Percentiles rank a stretch among this genome's conserved stretches.
These are phyloP conservation scores for Geosmithia putterillii DNA, from an alignment of 2,329 filamentous ascomycete genomes.

Conservation along the genomic window DNA sequence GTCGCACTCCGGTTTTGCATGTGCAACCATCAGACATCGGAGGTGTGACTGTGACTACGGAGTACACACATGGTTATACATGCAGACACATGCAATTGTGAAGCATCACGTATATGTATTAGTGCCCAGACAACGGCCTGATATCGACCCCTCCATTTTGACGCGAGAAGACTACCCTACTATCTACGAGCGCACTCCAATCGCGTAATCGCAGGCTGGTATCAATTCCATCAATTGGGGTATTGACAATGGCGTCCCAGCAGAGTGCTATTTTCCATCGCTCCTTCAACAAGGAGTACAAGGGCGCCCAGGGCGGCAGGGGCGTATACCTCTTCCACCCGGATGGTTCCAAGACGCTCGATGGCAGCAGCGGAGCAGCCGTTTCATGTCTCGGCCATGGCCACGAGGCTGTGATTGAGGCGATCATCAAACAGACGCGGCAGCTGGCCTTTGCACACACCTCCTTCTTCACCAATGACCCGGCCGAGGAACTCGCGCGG, in stretches of 20 bases:
- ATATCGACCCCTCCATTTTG: too few relatives aligned
- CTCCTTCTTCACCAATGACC: conserved; percentile 10
- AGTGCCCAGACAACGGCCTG: too few relatives aligned
- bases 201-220: background rate
- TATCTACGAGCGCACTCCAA: too few relatives aligned
- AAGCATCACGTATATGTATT: too few relatives aligned
- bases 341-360: conserved; percentile 19
- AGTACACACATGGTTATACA: too few relatives aligned
- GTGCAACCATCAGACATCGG: too few relatives aligned
- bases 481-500: conserved; percentile 15
- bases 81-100: too few relatives aligned
- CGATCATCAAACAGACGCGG: conserved; percentile 40
- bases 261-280: conserved; percentile 15
- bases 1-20: too few relatives aligned
- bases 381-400: conserved; percentile 54
- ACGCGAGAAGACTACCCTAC: too few relatives aligned
- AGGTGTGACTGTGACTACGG: too few relatives aligned
- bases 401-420: conserved; percentile 39
- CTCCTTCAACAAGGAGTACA: conserved; percentile 15
- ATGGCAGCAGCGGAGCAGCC: conserved; percentile 28
- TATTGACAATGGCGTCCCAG: background rate
- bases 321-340: conserved; percentile 21
- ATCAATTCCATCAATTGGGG: background rate
- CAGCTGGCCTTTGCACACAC: conserved; percentile 16
- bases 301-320: conserved; percentile 26